Base-by-base conservation (phyloP, 805 yeast genomes). In the Ogataea allantospora region DNA sequence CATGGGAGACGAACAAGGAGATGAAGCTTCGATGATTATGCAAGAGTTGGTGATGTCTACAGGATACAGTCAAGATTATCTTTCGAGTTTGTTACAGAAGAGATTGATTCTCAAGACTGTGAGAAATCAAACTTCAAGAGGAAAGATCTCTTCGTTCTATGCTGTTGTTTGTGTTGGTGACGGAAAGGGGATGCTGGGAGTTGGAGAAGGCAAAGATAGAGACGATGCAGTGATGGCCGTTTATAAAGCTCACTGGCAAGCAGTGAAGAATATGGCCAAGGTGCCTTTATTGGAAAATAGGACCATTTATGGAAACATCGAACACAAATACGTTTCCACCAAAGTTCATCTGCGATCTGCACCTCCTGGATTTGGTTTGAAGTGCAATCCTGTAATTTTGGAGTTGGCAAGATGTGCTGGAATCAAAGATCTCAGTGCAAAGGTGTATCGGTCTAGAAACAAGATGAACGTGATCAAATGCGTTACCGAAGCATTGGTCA, bases 321-420 rank as follows among this genome's bases (percentile, higher is more conserved):
- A 83, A 52, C 73, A 81, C 66, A 87, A 88, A 60, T 87, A 68
- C 65, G 96, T 89, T 55, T 95, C 96, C 25, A 89, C 88, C 38
- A 77, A 83, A 51, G 73, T 93, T 50, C 77, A 80, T 50, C 68
- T 93, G 54, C 78, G 88, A 58, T 78, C 95, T 3, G 89, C 95
- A 1, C 93, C 96, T 16, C 82, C 95, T 1, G 98, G 97, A 54
- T 83, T 83, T 47, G 99, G 99, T 14, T 73, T 93, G 43, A 75
- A 97, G 53, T 96, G 88, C 30, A 89, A 89, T 66, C 95, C 86
- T 49, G 78, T 83, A 61, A 80, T 93, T 47, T 88, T 82, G 54
- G 96, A 88, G 66, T 78, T 93, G 42, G 89, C 97, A 63, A 85
- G 83, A 59, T 80, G 88, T 42, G 95, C 89, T 1, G 99, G 99